These are phyloP conservation scores for Fusarium sp. DNA, from an alignment of 2,329 filamentous ascomycete species.

Conservation along the genomic window DNA sequence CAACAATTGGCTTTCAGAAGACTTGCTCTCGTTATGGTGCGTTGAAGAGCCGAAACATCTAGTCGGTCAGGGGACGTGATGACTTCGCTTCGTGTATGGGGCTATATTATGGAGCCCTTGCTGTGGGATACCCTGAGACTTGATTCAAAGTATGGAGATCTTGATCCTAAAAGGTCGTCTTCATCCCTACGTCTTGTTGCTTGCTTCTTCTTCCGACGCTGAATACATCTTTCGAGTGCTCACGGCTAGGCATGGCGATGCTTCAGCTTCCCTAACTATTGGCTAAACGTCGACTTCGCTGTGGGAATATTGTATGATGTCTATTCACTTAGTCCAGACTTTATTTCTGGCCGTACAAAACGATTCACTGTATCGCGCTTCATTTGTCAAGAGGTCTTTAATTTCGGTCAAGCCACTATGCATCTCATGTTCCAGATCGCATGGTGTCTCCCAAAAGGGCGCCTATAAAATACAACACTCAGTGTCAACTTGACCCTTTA, in stretches of 20 bases:
- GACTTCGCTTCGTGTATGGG: neutral
- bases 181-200: too few relatives aligned
- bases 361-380: accelerated
- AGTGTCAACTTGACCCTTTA: neutral
- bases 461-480: neutral
- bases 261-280: neutral
- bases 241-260: neutral
- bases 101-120: too few relatives aligned
- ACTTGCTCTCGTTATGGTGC: neutral
- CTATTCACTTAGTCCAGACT: accelerated
- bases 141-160: too few relatives aligned
- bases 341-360: accelerated
- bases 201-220: too few relatives aligned
- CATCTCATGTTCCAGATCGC: accelerated
- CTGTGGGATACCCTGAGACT: too few relatives aligned
- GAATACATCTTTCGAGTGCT: too few relatives aligned
- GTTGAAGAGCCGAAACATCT: accelerated
- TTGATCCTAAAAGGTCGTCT: too few relatives aligned
- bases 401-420: accelerated
- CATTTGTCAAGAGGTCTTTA: neutral
- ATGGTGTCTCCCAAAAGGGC: neutral
- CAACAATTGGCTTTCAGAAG: neutral
- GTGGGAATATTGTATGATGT: accelerated
- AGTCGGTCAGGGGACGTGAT: too few relatives aligned
- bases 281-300: neutral